phyloP scores from a whole-genome alignment of 176 grass and related monocot genomes.

The Oryza meridionalis region DNA sequence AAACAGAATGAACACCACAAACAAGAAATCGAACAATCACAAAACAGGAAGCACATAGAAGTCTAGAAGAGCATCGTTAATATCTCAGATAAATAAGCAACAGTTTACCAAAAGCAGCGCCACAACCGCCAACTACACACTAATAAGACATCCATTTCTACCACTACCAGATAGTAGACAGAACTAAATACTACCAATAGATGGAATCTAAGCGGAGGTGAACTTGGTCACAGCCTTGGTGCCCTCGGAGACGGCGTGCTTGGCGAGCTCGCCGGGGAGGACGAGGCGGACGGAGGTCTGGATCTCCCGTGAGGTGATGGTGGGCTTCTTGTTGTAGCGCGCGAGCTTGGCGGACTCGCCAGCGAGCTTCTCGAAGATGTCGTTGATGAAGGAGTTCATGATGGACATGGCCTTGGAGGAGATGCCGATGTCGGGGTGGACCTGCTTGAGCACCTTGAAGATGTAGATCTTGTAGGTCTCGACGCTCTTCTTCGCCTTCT shows the following conservation, averaged over 20 bases:
- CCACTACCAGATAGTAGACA: no score
- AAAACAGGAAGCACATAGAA: background rate
- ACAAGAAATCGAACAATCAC: background rate
- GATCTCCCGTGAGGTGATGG: constrained; percentile 72
- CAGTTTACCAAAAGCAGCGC: background rate
- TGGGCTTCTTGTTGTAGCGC: constrained; percentile 65
- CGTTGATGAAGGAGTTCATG: constrained; percentile 96
- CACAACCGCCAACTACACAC: background rate
- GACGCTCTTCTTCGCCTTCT: constrained; percentile 49
- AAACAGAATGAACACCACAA: background rate
- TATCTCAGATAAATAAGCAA: background rate
- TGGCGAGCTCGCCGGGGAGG: constrained; percentile 65
- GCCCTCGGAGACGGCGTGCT: constrained; percentile 71
- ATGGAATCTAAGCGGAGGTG: constrained; percentile 21
- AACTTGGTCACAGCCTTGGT: constrained; percentile 78
- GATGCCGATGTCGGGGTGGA: constrained; percentile 75
- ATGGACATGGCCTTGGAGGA: constrained; percentile 86
- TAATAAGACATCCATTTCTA: background rate
- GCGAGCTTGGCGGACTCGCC: constrained; percentile 52
- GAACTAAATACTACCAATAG: no score
- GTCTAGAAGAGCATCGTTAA: background rate
- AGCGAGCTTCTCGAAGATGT: constrained; percentile 86
- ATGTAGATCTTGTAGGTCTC: constrained; percentile 90
- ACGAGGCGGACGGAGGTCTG: constrained; percentile 62
- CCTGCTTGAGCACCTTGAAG: constrained; percentile 84